phyloP scores from a whole-genome alignment of 2,329 filamentous ascomycete species.

The Ceratocystis alfenasii region DNA sequence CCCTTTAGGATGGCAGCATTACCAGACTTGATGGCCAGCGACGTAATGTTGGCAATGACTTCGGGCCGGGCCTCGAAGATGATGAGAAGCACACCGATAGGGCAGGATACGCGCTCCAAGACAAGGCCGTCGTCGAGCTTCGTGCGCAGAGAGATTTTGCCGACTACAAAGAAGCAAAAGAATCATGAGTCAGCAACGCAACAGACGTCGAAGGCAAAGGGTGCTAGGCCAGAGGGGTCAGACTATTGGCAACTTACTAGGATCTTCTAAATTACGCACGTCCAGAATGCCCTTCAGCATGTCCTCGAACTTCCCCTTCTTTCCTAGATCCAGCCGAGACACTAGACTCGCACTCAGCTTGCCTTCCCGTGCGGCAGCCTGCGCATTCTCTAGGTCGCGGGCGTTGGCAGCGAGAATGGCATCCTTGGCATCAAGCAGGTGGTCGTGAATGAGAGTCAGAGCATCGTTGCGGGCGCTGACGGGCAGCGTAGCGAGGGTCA shows the following conservation, averaged over 20 bases:
- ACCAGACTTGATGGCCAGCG: conserved; percentile 89
- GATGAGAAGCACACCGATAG: conserved; percentile 93
- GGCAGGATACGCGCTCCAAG: conserved; percentile 80
- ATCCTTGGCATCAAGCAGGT: conserved; percentile 56
- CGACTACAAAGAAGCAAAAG: conserved; percentile 42
- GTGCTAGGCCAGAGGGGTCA: neutral
- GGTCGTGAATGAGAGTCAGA: conserved; percentile 67
- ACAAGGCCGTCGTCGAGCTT: conserved; percentile 74
- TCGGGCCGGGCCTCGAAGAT: conserved; percentile 97
- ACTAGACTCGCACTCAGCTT: conserved; percentile 70
- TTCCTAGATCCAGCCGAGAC: conserved; percentile 74
- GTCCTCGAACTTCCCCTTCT: conserved; percentile 88
- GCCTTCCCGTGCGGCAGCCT: conserved; percentile 60
- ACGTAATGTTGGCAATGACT: conserved; percentile 96
- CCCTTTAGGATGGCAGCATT: conserved; percentile 96
- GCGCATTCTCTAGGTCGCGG: conserved; percentile 64
- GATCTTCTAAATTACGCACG: conserved; percentile 73
- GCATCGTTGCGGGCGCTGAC: conserved; percentile 69
- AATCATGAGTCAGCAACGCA: neutral
- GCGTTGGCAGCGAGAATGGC: conserved; percentile 79
- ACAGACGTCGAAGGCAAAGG: conserved; percentile 18
- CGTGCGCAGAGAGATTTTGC: conserved; percentile 71
- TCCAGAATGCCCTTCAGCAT: conserved; percentile 93
- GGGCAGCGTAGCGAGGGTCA: conserved; percentile 68
- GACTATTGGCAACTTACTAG: conserved; percentile 45